Conservation (phyloP, 768 basidiomycete genomes). For the Tubosaeta sp. region DNA sequence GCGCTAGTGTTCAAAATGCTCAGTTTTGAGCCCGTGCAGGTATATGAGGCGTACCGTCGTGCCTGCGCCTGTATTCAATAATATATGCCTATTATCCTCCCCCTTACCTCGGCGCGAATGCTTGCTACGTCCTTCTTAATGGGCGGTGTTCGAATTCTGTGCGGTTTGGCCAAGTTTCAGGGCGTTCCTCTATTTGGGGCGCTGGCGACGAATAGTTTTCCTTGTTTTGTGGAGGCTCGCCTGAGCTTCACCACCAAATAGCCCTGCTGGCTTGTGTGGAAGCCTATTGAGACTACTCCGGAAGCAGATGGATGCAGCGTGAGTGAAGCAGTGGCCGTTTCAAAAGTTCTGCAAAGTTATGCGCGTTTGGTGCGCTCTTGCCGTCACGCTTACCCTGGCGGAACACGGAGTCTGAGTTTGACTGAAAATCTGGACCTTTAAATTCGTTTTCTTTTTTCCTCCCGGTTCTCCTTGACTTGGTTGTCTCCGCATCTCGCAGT, state of each 20-base stretch:
- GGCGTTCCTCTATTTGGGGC: background rate
- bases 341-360: slow-evolving; percentile 13
- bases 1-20: background rate
- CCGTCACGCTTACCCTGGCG: slow-evolving; percentile 28
- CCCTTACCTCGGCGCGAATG: background rate
- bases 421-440: slow-evolving; percentile 6
- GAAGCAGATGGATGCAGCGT: slow-evolving; percentile 4
- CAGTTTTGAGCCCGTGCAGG: slow-evolving; percentile 1
- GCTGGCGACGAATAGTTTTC: background rate
- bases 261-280: background rate
- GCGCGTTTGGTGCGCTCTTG: slow-evolving; percentile 26
- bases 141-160: slow-evolving; percentile 14
- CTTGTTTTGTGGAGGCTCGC: slow-evolving; percentile 6
- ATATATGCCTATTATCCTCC: background rate
- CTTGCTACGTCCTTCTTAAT: background rate
- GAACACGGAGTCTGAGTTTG: slow-evolving; percentile 18
- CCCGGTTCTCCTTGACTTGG: slow-evolving; percentile 2
- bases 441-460: background rate
- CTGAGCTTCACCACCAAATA: background rate
- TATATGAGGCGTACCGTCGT: slow-evolving; percentile 1
- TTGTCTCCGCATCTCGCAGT: background rate
- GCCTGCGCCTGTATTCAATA: background rate
- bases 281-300: slow-evolving; percentile 1
- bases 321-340: slow-evolving; percentile 7
- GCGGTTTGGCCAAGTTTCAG: background rate